Percentiles rank a stretch among this genome's conserved stretches.
Evolutionary conservation across 345 rosid genomes (phyloP).

Genomic region (Salix dunnii): DNA sequence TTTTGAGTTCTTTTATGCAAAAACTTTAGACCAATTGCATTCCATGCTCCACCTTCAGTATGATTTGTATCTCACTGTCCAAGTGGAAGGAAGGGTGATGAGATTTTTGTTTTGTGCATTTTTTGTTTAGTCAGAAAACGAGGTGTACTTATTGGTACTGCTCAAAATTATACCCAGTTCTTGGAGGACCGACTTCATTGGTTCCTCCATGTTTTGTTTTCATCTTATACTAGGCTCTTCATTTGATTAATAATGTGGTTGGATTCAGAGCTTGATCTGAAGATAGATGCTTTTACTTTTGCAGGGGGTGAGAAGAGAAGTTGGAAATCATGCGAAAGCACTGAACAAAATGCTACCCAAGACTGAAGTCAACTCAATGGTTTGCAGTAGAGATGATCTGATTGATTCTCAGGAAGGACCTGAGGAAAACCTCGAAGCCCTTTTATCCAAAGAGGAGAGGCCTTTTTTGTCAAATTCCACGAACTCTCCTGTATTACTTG

Average conservation of each 20-base stretch:
- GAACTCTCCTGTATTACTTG: slow-evolving; percentile 15
- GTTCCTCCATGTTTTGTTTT: neutral
- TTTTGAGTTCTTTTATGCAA: neutral
- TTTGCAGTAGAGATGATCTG: slow-evolving; percentile 16
- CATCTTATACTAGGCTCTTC: neutral
- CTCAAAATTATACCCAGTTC: neutral
- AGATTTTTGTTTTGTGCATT: neutral
- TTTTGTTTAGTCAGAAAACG: neutral
- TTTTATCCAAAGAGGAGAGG: slow-evolving; percentile 20
- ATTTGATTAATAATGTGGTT: neutral
- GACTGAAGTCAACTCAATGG: slow-evolving; percentile 9
- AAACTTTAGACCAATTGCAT: neutral
- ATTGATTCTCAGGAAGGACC: slow-evolving; percentile 17
- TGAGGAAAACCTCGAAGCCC: neutral
- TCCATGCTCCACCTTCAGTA: neutral
- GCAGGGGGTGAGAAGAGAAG: slow-evolving; percentile 95
- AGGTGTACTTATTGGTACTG: neutral
- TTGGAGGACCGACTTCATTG: neutral
- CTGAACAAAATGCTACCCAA: slow-evolving; percentile 44
- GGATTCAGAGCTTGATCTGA: neutral
- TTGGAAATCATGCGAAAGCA: slow-evolving; percentile 72
- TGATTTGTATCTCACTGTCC: neutral
- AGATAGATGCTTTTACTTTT: neutral
- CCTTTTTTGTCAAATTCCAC: slow-evolving; percentile 13
- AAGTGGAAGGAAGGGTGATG: neutral